A percentile compares a stretch with the other conserved stretches of the same genome.
Conservation (phyloP, 495 filamentous ascomycete species). For the Aspergillus nanangensis region DNA sequence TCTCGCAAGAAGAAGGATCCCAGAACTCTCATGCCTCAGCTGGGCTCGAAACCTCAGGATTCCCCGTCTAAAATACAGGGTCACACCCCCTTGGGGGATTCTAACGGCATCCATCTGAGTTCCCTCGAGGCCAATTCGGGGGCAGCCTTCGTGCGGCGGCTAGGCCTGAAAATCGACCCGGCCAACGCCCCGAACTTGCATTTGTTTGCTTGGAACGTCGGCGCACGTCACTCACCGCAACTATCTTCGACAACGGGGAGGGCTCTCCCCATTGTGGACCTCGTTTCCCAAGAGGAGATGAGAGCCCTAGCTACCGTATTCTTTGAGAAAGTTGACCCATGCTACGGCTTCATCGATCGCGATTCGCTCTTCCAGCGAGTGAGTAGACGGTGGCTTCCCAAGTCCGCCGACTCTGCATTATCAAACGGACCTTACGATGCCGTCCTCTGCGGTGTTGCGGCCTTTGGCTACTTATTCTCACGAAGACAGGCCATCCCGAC, state of each 20-base stretch:
- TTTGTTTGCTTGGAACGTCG: slow-evolving; percentile 54
- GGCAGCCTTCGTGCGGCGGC: slow-evolving; percentile 48
- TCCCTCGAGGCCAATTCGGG: slow-evolving; percentile 51
- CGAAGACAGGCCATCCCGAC: slow-evolving; percentile 19
- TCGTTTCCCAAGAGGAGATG: slow-evolving; percentile 41
- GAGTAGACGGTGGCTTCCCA: slow-evolving; percentile 30
- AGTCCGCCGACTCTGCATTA: slow-evolving; percentile 8
- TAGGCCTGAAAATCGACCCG: slow-evolving; percentile 49
- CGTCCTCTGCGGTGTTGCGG: slow-evolving; percentile 44
- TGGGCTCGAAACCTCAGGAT: slow-evolving; percentile 3
- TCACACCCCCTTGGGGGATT: slow-evolving; percentile 9
- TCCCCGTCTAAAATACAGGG: background rate
- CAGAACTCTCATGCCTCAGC: slow-evolving; percentile 12
- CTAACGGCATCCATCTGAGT: slow-evolving; percentile 19
- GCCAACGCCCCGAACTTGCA: slow-evolving; percentile 47
- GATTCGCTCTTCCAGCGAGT: slow-evolving; percentile 26
- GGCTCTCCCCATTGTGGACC: slow-evolving; percentile 25
- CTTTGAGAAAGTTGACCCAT: slow-evolving; percentile 46
- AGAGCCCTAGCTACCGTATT: slow-evolving; percentile 33
- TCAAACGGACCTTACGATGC: slow-evolving; percentile 35
- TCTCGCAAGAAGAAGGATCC: slow-evolving; percentile 32
- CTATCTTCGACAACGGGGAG: slow-evolving; percentile 6
- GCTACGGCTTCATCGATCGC: slow-evolving; percentile 47
- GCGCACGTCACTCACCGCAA: slow-evolving; percentile 30
- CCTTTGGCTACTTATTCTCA: slow-evolving; percentile 46